phyloP scores from a whole-genome alignment of 805 yeast genomes.

The Zygotorulaspora florentina region DNA sequence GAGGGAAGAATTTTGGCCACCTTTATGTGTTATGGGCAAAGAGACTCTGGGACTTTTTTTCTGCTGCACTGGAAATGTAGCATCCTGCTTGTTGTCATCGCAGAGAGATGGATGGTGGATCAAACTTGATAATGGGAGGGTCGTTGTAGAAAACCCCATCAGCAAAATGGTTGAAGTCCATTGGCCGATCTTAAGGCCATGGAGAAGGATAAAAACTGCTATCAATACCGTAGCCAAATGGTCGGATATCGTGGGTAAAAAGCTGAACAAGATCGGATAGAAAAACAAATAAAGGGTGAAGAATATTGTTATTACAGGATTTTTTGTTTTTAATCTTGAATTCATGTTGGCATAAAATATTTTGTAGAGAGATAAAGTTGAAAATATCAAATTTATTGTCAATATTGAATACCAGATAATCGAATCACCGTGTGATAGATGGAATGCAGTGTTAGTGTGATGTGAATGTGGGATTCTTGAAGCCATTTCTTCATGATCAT shows the following conservation, averaged over 20 bases:
- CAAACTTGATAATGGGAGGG: slow-evolving; percentile 23
- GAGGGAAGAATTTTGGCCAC: background rate
- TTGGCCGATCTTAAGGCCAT: slow-evolving; percentile 34
- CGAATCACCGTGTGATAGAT: slow-evolving; percentile 11
- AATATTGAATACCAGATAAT: slow-evolving; percentile 28
- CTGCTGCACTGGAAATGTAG: background rate
- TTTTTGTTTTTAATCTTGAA: slow-evolving; percentile 32
- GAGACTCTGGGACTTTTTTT: slow-evolving; percentile 15
- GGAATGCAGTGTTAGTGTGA: slow-evolving; percentile 14
- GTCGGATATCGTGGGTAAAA: slow-evolving; percentile 25
- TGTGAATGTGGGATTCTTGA: slow-evolving; percentile 35
- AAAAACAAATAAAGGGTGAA: slow-evolving; percentile 29
- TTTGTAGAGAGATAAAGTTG: slow-evolving; percentile 25
- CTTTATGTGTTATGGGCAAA: slow-evolving; percentile 16
- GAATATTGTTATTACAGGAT: slow-evolving; percentile 31
- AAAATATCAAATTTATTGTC: slow-evolving; percentile 18
- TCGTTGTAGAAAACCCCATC: slow-evolving; percentile 33
- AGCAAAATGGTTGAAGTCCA: slow-evolving; percentile 35
- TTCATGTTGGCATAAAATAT: slow-evolving; percentile 28
- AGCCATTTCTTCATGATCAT: slow-evolving; percentile 32
- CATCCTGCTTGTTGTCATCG: slow-evolving; percentile 2
- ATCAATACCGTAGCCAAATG: slow-evolving; percentile 28
- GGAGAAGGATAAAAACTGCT: slow-evolving; percentile 28
- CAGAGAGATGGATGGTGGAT: slow-evolving; percentile 12
- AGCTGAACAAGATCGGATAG: slow-evolving; percentile 24